These are phyloP conservation scores for Coemansia sp. DNA, from an alignment of 192 early-diverging fungal species.

Conservation along the genomic window DNA sequence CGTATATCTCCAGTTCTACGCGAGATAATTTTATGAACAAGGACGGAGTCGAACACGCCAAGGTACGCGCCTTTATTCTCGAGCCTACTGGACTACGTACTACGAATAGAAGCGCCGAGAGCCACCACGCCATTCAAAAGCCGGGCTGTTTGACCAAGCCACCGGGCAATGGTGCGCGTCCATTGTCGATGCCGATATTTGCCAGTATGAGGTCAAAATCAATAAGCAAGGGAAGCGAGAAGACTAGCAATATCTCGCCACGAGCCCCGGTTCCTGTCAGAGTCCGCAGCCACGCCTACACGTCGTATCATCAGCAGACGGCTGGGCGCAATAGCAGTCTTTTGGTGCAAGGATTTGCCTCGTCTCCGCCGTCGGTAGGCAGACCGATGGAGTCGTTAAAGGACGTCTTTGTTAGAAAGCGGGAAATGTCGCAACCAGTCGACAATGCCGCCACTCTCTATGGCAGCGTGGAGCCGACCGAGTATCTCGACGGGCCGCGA, in stretches of 20 bases:
- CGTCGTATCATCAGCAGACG: constrained; percentile 47
- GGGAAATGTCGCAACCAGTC: background rate
- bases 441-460: constrained; percentile 12
- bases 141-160: background rate
- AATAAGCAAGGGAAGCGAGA: constrained; percentile 3
- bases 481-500: constrained; percentile 12
- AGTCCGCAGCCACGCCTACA: constrained; percentile 54
- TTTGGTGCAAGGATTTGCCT: constrained; percentile 23
- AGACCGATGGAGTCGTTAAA: background rate
- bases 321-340: constrained; percentile 26
- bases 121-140: constrained; percentile 28
- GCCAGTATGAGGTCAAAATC: constrained; percentile 21
- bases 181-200: constrained; percentile 29
- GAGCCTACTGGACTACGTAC: constrained; percentile 62
- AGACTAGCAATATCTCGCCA: constrained; percentile 8
- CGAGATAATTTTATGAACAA: constrained; percentile 56
- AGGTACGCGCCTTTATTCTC: constrained; percentile 63
- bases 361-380: background rate
- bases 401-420: background rate
- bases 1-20: constrained; percentile 50
- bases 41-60: constrained; percentile 45
- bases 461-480: background rate
- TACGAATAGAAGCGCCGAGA: constrained; percentile 29
- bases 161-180: constrained; percentile 3
- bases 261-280: constrained; percentile 44